phyloP scores from a whole-genome alignment of 768 basidiomycete genomes.

The Suillus decipiens region DNA sequence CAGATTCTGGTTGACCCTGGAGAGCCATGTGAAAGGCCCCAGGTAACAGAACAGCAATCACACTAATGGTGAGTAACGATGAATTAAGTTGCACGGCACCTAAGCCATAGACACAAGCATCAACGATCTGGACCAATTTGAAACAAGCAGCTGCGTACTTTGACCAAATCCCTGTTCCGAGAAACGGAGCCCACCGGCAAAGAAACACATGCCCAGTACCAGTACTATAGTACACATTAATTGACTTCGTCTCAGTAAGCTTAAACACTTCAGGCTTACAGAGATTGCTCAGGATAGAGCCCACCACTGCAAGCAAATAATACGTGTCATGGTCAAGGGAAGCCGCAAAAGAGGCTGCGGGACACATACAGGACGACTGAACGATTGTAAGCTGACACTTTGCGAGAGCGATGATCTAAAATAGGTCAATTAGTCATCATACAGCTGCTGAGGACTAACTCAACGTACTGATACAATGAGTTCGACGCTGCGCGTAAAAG shows the following conservation, averaged over 20 bases:
- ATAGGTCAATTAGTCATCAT: neutral
- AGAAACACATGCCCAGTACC: constrained; percentile 86
- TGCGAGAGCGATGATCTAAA: constrained; percentile 72
- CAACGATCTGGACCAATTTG: neutral
- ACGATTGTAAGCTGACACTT: constrained; percentile 83
- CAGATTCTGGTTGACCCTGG: constrained; percentile 19
- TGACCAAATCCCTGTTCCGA: constrained; percentile 78
- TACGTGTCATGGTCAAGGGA: constrained; percentile 8
- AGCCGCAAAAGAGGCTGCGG: neutral
- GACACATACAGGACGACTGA: constrained; percentile 65
- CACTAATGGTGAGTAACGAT: constrained; percentile 72
- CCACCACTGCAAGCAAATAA: constrained; percentile 55
- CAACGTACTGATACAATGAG: constrained; percentile 69
- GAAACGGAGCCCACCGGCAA: constrained; percentile 76
- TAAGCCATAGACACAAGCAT: constrained; percentile 25
- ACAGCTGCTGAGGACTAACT: neutral
- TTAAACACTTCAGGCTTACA: constrained; percentile 36
- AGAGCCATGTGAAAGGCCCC: constrained; percentile 75
- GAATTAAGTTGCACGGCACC: constrained; percentile 76
- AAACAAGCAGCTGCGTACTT: constrained; percentile 43
- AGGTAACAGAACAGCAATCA: constrained; percentile 76
- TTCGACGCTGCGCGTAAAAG: constrained; percentile 41
- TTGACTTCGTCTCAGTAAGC: neutral
- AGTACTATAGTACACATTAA: constrained; percentile 52
- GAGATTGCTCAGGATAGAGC: constrained; percentile 80